A percentile compares a stretch with the other conserved stretches of the same genome.
Conservation (phyloP, 306 rosid species). For the Trichosanthes cucumerina region DNA sequence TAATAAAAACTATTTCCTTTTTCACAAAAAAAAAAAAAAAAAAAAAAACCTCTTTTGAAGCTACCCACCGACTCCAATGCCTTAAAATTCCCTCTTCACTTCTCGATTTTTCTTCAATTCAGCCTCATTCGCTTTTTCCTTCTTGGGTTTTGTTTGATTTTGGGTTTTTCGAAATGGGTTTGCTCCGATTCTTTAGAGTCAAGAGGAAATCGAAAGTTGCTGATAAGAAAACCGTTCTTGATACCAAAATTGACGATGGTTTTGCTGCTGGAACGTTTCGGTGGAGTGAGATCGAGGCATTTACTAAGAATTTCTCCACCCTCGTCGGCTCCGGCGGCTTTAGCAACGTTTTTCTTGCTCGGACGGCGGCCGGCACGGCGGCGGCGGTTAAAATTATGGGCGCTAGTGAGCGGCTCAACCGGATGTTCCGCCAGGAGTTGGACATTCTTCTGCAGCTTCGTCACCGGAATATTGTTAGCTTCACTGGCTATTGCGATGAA, state of each 20-base stretch:
- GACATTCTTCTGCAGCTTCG: constrained; percentile 28
- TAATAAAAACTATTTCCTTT: not conserved
- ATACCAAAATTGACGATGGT: not conserved
- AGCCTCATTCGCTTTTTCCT: not conserved
- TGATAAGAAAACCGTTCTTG: not conserved
- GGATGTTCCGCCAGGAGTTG: constrained; percentile 31
- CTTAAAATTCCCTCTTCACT: not conserved
- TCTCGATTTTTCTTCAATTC: not conserved
- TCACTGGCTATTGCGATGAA: constrained; percentile 30
- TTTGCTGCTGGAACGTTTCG: constrained; percentile 8
- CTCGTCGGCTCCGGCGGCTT: constrained; percentile 41
- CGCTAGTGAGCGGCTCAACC: constrained; percentile 25
- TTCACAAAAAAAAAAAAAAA: not conserved
- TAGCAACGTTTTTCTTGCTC: constrained; percentile 34
- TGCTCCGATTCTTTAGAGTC: constrained; percentile 11
- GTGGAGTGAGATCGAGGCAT: constrained; percentile 31
- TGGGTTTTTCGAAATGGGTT: constrained; percentile 5
- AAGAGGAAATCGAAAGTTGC: constrained; percentile 7
- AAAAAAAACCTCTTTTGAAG: not conserved
- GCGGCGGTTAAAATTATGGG: constrained; percentile 29
- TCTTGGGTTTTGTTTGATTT: not conserved
- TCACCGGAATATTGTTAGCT: constrained; percentile 24
- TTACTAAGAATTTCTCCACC: constrained; percentile 20
- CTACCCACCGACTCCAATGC: not conserved
- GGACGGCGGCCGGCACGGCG: not conserved